Evolutionary conservation across 2,329 filamentous ascomycete species (phyloP).

Genomic region (Venturia nashicola): DNA sequence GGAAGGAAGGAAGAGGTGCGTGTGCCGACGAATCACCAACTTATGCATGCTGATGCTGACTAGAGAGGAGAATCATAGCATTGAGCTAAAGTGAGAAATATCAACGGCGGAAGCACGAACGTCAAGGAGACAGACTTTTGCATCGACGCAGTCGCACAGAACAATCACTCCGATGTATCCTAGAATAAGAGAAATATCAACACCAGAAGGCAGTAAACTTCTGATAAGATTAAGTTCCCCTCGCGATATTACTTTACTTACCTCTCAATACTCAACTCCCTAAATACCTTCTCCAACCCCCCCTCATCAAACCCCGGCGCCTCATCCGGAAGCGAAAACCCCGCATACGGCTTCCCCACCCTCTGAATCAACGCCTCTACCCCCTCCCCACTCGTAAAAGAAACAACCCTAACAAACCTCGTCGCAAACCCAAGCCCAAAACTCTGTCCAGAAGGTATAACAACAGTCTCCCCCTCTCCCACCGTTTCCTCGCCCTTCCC

Average conservation of each 20-base stretch:
- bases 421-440: constrained; percentile 35
- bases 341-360: neutral
- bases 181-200: neutral
- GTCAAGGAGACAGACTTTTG: neutral
- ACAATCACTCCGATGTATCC: neutral
- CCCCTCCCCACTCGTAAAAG: constrained; percentile 38
- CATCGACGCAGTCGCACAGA: too few relatives aligned
- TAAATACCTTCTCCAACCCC: neutral
- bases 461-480: constrained; percentile 36
- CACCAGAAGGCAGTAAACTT: neutral
- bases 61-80: too few relatives aligned
- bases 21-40: too few relatives aligned
- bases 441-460: constrained; percentile 34
- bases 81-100: neutral
- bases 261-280: neutral
- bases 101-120: neutral
- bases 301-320: neutral
- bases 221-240: neutral
- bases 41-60: too few relatives aligned
- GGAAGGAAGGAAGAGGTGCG: neutral
- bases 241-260: neutral
- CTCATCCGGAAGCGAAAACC: constrained; percentile 8
- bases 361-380: constrained; percentile 31
- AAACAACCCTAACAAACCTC: constrained; percentile 34
- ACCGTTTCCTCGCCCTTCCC: constrained; percentile 23